Base-by-base conservation (phyloP, 192 early-diverging fungal genomes). In the Coemansia reversa region DNA sequence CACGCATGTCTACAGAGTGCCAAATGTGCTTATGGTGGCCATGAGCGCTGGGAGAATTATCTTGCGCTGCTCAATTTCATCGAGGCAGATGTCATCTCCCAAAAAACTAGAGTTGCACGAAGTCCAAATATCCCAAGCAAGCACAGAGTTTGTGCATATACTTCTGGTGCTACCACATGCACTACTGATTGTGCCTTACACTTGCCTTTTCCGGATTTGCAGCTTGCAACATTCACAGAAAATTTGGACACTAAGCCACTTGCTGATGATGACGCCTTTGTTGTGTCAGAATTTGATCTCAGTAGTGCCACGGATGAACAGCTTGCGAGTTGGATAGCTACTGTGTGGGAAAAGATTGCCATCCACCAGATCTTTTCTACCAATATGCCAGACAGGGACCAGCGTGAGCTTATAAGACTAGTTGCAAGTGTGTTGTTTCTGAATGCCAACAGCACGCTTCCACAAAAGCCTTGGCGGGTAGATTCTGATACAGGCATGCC, bases 281-380 rank as follows among this genome's bases (percentile, higher is more conserved):
- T 20, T 18, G 63, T 66, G 18, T 42, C 50, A 6, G 76, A 66
- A 5, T 79, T 79, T 66, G 70, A 73, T 32, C 70, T 64, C 2
- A 60, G 69, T 45, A 70, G 69, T 42, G 28, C 39, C 22, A 63
- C 76, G 0, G 76, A 73, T 57, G 58, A 60, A 18, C 70, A 73
- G 57, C 67, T 79, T 19, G 63, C 18, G 11, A 39, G 29, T 11
- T 79, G 76, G 76, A 73, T 79, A 16, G 57, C 67, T 14, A 23
- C 2, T 25, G 70, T 73, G 7, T 79, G 76, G 76, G 60, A 73
- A 30, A 20, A 5, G n/a, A 73, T 79, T 25, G 27, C 5, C 11
- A 54, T 28, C 0, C n/a, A 60, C 33, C 16, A 32, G 2, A 18
- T 69, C 5, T 73, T 60, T 50, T 22, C 50, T 0, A 45, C 50